These are phyloP conservation scores for Theobroma cacao DNA, from an alignment of 345 rosid genomes.

Conservation along the genomic window DNA sequence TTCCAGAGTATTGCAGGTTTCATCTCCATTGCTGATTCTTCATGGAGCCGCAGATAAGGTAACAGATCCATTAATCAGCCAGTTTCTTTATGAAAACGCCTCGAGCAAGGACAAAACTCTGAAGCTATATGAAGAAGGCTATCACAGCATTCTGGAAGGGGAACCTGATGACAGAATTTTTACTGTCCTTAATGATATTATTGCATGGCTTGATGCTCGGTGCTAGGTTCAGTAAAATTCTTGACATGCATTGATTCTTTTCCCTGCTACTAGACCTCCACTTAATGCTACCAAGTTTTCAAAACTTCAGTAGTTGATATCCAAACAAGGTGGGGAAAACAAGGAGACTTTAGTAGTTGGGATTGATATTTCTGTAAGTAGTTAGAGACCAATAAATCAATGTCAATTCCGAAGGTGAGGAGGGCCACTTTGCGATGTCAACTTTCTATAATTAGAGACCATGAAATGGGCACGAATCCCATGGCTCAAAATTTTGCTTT, in stretches of 20 bases:
- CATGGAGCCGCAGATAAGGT: constrained; percentile 90
- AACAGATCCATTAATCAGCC: constrained; percentile 80
- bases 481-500: not conserved
- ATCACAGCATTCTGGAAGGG: constrained; percentile 92
- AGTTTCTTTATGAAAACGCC: constrained; percentile 68
- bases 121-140: constrained; percentile 78
- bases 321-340: too few species aligned
- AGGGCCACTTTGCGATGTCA: not conserved
- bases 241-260: not conserved
- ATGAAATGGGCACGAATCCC: not conserved
- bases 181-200: constrained; percentile 55
- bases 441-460: not conserved
- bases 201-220: constrained; percentile 70
- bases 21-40: constrained; percentile 81
- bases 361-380: not conserved
- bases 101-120: constrained; percentile 81
- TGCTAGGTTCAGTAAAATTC: constrained; percentile 22
- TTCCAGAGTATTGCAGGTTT: constrained; percentile 44
- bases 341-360: too few species aligned
- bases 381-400: not conserved
- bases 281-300: not conserved
- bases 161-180: constrained; percentile 75
- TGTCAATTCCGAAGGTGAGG: not conserved
- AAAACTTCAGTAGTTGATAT: not conserved
- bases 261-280: not conserved